Percentiles rank a stretch among this genome's conserved stretches.
Evolutionary conservation across 257 asterid genomes (phyloP).

Genomic region (Dorcoceras hygrometricum): DNA sequence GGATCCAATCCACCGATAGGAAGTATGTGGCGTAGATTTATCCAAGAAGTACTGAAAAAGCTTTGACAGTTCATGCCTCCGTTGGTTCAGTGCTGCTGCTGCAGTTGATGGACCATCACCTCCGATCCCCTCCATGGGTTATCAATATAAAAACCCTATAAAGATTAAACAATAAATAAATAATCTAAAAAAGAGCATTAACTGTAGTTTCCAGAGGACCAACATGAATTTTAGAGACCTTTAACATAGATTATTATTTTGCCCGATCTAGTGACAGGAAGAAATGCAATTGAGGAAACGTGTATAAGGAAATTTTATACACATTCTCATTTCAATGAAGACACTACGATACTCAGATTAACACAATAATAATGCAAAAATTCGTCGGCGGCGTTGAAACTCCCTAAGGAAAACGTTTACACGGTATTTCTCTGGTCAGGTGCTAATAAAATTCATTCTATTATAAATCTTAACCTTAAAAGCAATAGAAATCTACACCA

Average conservation of each 20-base stretch:
- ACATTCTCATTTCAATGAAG: background rate
- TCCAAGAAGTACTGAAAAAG: conserved; percentile 83
- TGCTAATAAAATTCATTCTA: background rate
- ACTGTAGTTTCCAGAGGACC: background rate
- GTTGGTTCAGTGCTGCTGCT: conserved; percentile 68
- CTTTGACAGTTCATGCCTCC: conserved; percentile 61
- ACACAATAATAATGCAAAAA: background rate
- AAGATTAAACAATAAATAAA: conserved; percentile 15
- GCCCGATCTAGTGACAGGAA: background rate
- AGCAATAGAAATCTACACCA: conserved; percentile 1
- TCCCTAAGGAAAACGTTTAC: background rate
- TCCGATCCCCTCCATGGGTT: conserved; percentile 49
- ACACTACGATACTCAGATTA: background rate
- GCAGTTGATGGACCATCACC: conserved; percentile 55
- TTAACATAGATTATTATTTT: background rate
- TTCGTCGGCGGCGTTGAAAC: background rate
- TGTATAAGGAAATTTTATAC: too few relatives aligned
- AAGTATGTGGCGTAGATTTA: conserved; percentile 85
- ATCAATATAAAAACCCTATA: conserved; percentile 27
- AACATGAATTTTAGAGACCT: background rate
- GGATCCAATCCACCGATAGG: conserved; percentile 85
- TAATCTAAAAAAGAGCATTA: conserved; percentile 22
- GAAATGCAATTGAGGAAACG: background rate
- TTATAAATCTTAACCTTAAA: background rate
- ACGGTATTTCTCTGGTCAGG: background rate